phyloP scores from a whole-genome alignment of 140 eudicot species.

The Stevia rebaudiana region DNA sequence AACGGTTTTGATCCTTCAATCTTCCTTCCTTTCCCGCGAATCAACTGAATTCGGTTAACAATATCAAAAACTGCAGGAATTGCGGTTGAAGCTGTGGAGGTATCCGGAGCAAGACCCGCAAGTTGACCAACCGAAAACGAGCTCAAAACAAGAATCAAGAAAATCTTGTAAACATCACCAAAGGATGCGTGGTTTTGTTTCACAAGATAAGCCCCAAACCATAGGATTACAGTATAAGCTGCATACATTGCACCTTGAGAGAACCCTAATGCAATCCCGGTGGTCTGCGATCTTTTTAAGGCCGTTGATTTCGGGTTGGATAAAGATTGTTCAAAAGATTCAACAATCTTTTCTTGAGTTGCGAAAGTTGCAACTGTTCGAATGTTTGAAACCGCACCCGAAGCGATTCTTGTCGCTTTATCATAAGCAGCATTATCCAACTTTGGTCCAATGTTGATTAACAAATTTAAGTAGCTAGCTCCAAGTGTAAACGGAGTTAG shows the following conservation, averaged over 20 bases:
- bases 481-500: conserved; percentile 79
- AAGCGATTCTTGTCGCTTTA: conserved; percentile 67
- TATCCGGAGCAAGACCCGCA: conserved; percentile 85
- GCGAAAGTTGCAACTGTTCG: conserved; percentile 78
- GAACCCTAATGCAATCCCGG: conserved; percentile 62
- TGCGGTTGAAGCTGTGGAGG: conserved; percentile 52
- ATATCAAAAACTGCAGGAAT: conserved; percentile 54
- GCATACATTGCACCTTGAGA: conserved; percentile 83
- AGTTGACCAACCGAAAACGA: conserved; percentile 80
- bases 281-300: conserved; percentile 47
- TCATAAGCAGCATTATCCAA: conserved; percentile 60
- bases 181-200: conserved; percentile 38
- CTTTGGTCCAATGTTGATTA: conserved; percentile 65
- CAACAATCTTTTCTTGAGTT: conserved; percentile 58
- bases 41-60: conserved; percentile 47
- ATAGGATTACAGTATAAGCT: conserved; percentile 53
- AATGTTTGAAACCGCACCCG: conserved; percentile 73
- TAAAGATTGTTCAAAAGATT: conserved; percentile 52
- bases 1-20: conserved; percentile 40
- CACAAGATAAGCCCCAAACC: conserved; percentile 74
- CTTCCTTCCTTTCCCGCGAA: conserved; percentile 46
- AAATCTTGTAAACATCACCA: conserved; percentile 71
- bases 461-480: conserved; percentile 65
- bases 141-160: conserved; percentile 73
- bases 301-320: conserved; percentile 48